Base-by-base conservation (phyloP, 495 filamentous ascomycete species). In the Penicillium longicatenatum region DNA sequence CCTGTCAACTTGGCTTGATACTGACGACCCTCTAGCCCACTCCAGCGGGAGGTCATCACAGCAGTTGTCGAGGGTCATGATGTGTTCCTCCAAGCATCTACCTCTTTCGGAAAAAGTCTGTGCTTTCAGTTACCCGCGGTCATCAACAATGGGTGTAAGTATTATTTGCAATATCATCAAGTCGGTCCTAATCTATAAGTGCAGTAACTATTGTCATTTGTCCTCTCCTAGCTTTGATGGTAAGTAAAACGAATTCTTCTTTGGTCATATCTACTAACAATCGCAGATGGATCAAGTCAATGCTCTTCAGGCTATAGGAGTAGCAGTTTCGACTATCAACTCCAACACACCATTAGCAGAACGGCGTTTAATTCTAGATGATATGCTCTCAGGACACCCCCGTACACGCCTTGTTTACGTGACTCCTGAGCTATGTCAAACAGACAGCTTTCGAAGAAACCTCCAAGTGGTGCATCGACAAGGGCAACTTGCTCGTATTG, bases 61-160 rank as follows among this genome's bases (percentile, higher is more conserved):
- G 88, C 91, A 26, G 87, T 89, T 4, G 79, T 97, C 17, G 86
- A 89, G 47, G 89, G 90, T 17, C 78, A 93, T 44, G 93, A 98
- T 88, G 88, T 98, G 24, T 97, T 96, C 67, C 81, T 98, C 2
- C 93, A 97, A 70, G 93, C 93, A 33, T 93, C 92, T n/a, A 98
- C 93, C 4, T 94, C 91, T 1, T 96, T 96, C 67, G 93, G 93
- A 14, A 98, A 98, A 71, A 96, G 91, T 66, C 69, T 98, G 21
- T 97, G 93, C 72, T 98, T 93, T 63, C 93, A 98, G 63, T 79
- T 98, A 3, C 93, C 93, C 4, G 93, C 93, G 5, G 84, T 98
- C 30, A 85, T 95, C 20, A 88, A 90, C 59, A 85, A 85, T 77
- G 92, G 92, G 53, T 90, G 89, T 92, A 74, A 60, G 86, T 77